A percentile compares a stretch with the other conserved stretches of the same genome.
Evolutionary conservation across 768 basidiomycete species (phyloP).

Genomic region (Hygrophoropsis aurantiaca): DNA sequence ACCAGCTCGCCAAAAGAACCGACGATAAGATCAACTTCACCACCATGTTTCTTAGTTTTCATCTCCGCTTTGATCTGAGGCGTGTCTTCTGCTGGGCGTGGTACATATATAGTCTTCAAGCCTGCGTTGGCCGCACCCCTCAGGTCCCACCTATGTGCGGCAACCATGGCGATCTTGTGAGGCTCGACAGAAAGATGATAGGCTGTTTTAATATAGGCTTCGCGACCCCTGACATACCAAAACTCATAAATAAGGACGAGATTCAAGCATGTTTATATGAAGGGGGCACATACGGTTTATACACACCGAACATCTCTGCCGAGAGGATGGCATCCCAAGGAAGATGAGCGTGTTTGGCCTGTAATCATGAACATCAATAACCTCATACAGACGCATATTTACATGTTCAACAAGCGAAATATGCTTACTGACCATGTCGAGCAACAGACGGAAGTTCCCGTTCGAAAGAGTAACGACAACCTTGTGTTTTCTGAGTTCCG

Average conservation of each 20-base stretch:
- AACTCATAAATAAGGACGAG: neutral
- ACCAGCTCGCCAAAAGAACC: conserved; percentile 53
- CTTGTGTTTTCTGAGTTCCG: conserved; percentile 47
- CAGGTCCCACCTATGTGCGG: conserved; percentile 60
- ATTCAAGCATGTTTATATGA: neutral
- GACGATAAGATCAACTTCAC: conserved; percentile 59
- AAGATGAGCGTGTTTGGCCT: conserved; percentile 64
- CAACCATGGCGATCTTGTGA: conserved; percentile 59
- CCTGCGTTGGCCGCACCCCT: conserved; percentile 51
- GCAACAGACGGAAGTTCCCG: conserved; percentile 58
- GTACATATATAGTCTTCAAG: conserved; percentile 60
- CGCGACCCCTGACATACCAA: too few relatives aligned
- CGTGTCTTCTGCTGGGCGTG: conserved; percentile 47
- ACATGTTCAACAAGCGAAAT: neutral
- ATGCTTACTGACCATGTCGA: conserved; percentile 52
- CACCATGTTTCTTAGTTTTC: conserved; percentile 51
- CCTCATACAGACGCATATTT: too few relatives aligned
- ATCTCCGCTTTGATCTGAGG: conserved; percentile 24
- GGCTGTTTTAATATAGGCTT: conserved; percentile 49
- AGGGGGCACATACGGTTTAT: conserved; percentile 55
- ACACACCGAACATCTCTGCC: conserved; percentile 58
- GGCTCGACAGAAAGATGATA: conserved; percentile 47
- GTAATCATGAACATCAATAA: neutral
- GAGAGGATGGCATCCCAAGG: conserved; percentile 69
- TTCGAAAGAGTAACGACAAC: conserved; percentile 61